Evolutionary conservation across 2,329 filamentous ascomycete genomes (phyloP).

Genomic region (Diatrype stigma): DNA sequence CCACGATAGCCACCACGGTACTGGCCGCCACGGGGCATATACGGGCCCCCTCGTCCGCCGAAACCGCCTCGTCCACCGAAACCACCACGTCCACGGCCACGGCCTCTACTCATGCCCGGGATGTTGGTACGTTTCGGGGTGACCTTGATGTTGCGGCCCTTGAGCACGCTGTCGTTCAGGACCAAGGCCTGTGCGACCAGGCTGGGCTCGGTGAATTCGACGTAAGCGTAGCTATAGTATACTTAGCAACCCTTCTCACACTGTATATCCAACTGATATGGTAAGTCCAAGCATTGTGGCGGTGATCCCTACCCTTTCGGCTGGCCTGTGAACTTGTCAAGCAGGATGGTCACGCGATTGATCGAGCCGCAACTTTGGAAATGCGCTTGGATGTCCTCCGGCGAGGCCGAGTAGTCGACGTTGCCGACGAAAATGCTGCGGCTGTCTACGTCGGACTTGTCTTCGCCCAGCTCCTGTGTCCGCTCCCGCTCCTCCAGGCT

Average conservation of each 20-base stretch:
- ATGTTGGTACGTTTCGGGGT: conserved; percentile 92
- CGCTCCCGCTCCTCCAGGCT: conserved; percentile 83
- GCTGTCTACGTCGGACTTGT: conserved; percentile 92
- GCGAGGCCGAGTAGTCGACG: conserved; percentile 94
- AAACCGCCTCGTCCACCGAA: conserved; percentile 47
- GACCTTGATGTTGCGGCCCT: conserved; percentile 93
- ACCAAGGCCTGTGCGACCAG: conserved; percentile 91
- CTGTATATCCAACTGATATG: too few species aligned
- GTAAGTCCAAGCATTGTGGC: not conserved
- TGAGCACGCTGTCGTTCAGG: conserved; percentile 93
- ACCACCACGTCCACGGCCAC: conserved; percentile 52
- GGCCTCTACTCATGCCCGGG: conserved; percentile 84
- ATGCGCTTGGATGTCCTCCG: conserved; percentile 96
- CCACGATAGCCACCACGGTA: conserved; percentile 59
- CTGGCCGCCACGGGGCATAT: conserved; percentile 46
- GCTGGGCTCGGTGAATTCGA: conserved; percentile 93
- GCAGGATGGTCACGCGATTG: conserved; percentile 93
- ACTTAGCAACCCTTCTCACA: too few species aligned
- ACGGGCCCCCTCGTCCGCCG: too few species aligned
- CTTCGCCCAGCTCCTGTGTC: conserved; percentile 76
- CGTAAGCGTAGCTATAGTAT: conserved; percentile 81
- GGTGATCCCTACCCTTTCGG: conserved; percentile 81
- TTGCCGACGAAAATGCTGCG: conserved; percentile 98
- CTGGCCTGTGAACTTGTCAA: conserved; percentile 98
- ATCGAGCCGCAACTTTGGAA: conserved; percentile 97